phyloP scores from a whole-genome alignment of 2,329 filamentous ascomycete species.

The Hirsutella minnesotensis region DNA sequence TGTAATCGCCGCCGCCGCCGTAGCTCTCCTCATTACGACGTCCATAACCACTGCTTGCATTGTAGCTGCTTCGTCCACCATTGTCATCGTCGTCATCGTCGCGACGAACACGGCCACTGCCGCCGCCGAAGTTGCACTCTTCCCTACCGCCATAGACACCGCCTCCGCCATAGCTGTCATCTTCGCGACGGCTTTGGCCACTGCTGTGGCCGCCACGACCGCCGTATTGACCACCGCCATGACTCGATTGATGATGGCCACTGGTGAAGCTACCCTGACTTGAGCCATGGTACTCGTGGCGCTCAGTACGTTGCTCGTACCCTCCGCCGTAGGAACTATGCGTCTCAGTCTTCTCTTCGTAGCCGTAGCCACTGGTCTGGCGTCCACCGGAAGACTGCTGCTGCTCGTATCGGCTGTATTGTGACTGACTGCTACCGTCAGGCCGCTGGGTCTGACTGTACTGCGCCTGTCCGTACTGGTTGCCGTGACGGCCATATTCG shows the following conservation, averaged over 20 bases:
- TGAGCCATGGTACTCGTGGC: conserved; percentile 30
- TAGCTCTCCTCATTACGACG: conserved; percentile 3
- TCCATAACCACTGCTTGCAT: conserved; percentile 4
- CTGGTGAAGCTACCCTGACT: conserved; percentile 13
- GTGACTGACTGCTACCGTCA: conserved; percentile 43
- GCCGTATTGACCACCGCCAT: conserved; percentile 11
- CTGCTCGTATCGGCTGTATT: conserved; percentile 53
- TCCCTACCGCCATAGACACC: conserved; percentile 5
- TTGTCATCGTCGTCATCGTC: conserved; percentile 3
- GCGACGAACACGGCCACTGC: conserved; percentile 4
- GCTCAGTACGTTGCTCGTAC: conserved; percentile 47
- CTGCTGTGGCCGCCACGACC: conserved; percentile 9
- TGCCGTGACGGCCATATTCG: conserved; percentile 46
- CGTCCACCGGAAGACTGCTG: conserved; percentile 27
- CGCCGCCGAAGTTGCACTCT: neutral
- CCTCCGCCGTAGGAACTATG: conserved; percentile 38
- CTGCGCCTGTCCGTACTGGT: conserved; percentile 49
- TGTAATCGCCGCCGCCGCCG: conserved; percentile 4
- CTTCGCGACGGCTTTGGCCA: conserved; percentile 4
- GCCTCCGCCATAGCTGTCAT: conserved; percentile 8
- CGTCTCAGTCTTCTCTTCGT: conserved; percentile 45
- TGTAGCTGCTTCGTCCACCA: too few relatives aligned
- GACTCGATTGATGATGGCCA: conserved; percentile 10
- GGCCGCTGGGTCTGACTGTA: conserved; percentile 46
- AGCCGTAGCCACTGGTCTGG: conserved; percentile 38